Evolutionary conservation across 164 flowering plant species (phyloP).

Genomic region (Tetrastigma voinierianum): DNA sequence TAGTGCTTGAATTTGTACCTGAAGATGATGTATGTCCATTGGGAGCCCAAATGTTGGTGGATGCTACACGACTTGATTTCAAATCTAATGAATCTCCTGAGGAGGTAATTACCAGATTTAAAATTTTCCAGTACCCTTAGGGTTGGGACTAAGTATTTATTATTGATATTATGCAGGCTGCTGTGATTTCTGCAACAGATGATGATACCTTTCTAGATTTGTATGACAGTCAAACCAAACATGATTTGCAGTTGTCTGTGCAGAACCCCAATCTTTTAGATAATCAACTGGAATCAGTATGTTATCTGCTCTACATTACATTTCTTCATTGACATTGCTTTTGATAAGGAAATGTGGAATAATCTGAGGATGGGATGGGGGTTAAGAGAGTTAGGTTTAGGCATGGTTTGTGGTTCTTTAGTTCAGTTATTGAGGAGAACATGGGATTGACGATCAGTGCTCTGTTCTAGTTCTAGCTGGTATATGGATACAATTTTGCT

Average conservation of each 20-base stretch:
- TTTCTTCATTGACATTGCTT: neutral
- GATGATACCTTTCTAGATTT: slow-evolving; percentile 52
- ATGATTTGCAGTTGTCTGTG: slow-evolving; percentile 14
- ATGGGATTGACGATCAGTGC: too few relatives aligned
- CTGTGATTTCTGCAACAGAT: slow-evolving; percentile 38
- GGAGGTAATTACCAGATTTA: slow-evolving; percentile 43
- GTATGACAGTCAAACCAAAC: slow-evolving; percentile 37
- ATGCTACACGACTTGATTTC: slow-evolving; percentile 33
- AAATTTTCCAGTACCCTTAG: neutral
- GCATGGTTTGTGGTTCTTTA: too few relatives aligned
- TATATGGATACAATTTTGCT: too few relatives aligned
- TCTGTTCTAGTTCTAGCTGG: too few relatives aligned
- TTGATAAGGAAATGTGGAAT: neutral
- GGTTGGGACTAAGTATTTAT: neutral
- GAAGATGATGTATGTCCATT: slow-evolving; percentile 82
- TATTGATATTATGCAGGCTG: slow-evolving; percentile 38
- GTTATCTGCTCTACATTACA: slow-evolving; percentile 16
- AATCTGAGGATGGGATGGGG: neutral
- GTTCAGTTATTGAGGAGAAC: too few relatives aligned
- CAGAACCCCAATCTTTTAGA: slow-evolving; percentile 61
- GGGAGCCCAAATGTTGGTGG: slow-evolving; percentile 52
- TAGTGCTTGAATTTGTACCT: slow-evolving; percentile 70
- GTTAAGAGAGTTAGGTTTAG: too few relatives aligned
- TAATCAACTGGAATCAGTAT: slow-evolving; percentile 90
- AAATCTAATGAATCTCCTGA: slow-evolving; percentile 23